phyloP scores from a whole-genome alignment of 345 rosid species.

The Excoecaria agallocha region DNA sequence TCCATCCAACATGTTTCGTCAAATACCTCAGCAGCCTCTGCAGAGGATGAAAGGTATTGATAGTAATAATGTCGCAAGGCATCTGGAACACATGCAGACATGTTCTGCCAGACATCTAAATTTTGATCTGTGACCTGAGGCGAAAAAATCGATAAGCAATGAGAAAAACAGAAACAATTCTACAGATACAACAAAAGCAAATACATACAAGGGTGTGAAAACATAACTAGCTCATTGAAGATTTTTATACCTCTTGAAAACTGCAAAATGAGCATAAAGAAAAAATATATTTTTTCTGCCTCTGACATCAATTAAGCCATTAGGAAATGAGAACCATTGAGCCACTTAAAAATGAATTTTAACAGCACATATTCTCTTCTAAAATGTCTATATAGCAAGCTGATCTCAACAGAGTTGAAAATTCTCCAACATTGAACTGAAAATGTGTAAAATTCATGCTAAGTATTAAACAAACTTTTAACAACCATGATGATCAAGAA shows the following conservation, averaged over 20 bases:
- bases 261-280: not conserved
- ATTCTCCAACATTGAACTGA: not conserved
- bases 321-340: not conserved
- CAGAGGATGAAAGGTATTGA: slow-evolving; percentile 91
- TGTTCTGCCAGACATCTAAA: slow-evolving; percentile 80
- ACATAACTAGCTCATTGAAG: slow-evolving; percentile 9
- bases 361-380: not conserved
- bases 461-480: not conserved
- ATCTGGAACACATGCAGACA: slow-evolving; percentile 85
- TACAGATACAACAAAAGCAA: not conserved
- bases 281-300: too few relatives aligned
- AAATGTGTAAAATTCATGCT: not conserved
- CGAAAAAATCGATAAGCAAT: slow-evolving; percentile 21
- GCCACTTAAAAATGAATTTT: not conserved
- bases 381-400: not conserved
- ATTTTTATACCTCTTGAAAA: slow-evolving; percentile 1
- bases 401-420: not conserved
- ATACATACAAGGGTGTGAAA: not conserved
- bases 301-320: not conserved
- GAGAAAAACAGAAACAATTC: not conserved
- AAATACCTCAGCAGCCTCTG: slow-evolving; percentile 92
- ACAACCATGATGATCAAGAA: too few relatives aligned
- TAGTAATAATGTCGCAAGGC: slow-evolving; percentile 93
- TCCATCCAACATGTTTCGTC: slow-evolving; percentile 18
- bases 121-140: slow-evolving; percentile 92